These are phyloP conservation scores for Paxillus rubicundulus DNA, from an alignment of 768 basidiomycete species.

Conservation along the genomic window DNA sequence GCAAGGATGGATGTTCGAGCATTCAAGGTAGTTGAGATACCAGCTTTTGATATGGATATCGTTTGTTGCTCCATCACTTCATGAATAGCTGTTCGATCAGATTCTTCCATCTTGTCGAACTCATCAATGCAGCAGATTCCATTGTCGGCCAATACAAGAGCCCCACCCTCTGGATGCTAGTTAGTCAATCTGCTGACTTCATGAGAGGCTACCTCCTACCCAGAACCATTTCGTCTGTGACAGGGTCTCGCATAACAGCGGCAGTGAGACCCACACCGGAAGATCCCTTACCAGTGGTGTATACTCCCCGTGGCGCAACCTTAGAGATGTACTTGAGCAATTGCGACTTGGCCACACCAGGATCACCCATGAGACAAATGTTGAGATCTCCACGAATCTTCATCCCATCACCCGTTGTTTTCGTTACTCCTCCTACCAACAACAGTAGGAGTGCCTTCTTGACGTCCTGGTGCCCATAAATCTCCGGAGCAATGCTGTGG, in stretches of 20 bases:
- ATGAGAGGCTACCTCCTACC: constrained; percentile 53
- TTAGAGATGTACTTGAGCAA: constrained; percentile 97
- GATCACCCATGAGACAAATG: constrained; percentile 98
- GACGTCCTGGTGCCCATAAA: constrained; percentile 95
- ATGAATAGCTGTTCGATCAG: constrained; percentile 96
- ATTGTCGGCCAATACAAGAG: constrained; percentile 97
- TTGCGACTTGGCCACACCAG: constrained; percentile 98
- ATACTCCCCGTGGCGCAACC: constrained; percentile 94
- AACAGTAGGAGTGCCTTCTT: constrained; percentile 93
- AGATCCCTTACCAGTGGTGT: constrained; percentile 97
- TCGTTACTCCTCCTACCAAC: constrained; percentile 94
- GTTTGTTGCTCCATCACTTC: constrained; percentile 99
- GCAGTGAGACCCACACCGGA: constrained; percentile 99
- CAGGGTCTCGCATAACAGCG: constrained; percentile 98
- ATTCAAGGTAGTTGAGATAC: constrained; percentile 97
- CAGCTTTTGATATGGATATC: constrained; percentile 98
- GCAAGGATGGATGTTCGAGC: constrained; percentile 97
- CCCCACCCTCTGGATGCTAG: constrained; percentile 81
- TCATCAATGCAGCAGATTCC: constrained; percentile 99
- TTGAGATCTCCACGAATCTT: constrained; percentile 98
- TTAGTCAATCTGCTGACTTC: constrained; percentile 7
- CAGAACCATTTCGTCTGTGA: constrained; percentile 98
- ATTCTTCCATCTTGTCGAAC: constrained; percentile 99
- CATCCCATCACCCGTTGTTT: constrained; percentile 95
- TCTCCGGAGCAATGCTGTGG: constrained; percentile 95